Conservation (phyloP, 108 stramenopile genomes). For the Cylindrotheca closterium region DNA sequence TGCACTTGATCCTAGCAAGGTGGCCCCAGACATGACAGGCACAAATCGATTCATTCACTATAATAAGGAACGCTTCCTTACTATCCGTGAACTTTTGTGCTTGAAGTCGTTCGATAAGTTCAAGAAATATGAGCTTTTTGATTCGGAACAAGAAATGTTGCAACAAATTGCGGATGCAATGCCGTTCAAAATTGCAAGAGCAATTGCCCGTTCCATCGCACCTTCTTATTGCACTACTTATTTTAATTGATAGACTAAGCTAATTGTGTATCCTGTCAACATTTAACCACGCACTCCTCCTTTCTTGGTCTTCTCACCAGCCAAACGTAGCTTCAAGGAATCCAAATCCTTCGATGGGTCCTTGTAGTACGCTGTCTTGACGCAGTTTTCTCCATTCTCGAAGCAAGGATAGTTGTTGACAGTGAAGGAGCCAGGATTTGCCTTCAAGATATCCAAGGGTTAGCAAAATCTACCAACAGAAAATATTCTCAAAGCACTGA, state of each 20-base stretch:
- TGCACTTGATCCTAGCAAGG: neutral
- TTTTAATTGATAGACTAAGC: too few relatives aligned
- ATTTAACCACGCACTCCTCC: too few relatives aligned
- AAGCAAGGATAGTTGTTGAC: constrained; percentile 60
- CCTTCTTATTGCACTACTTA: neutral
- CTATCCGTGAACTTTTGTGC: constrained; percentile 33
- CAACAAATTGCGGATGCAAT: constrained; percentile 51
- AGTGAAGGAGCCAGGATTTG: constrained; percentile 61
- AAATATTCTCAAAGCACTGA: too few relatives aligned
- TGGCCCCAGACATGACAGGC: neutral
- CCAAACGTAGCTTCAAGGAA: constrained; percentile 22
- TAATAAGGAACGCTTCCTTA: constrained; percentile 31
- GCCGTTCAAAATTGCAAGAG: constrained; percentile 32
- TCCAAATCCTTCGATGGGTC: constrained; percentile 32
- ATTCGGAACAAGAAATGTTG: constrained; percentile 37
- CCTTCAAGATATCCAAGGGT: too few relatives aligned
- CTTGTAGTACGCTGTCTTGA: constrained; percentile 15
- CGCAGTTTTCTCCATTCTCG: constrained; percentile 68
- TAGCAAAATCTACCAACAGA: too few relatives aligned
- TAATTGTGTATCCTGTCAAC: too few relatives aligned
- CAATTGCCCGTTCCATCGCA: constrained; percentile 21
- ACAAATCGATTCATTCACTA: constrained; percentile 16
- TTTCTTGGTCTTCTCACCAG: too few relatives aligned
- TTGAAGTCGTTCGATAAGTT: constrained; percentile 38
- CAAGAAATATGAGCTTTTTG: constrained; percentile 26